Base-by-base conservation (phyloP, 176 grass and related monocot genomes). In the Cenchrus americanus region DNA sequence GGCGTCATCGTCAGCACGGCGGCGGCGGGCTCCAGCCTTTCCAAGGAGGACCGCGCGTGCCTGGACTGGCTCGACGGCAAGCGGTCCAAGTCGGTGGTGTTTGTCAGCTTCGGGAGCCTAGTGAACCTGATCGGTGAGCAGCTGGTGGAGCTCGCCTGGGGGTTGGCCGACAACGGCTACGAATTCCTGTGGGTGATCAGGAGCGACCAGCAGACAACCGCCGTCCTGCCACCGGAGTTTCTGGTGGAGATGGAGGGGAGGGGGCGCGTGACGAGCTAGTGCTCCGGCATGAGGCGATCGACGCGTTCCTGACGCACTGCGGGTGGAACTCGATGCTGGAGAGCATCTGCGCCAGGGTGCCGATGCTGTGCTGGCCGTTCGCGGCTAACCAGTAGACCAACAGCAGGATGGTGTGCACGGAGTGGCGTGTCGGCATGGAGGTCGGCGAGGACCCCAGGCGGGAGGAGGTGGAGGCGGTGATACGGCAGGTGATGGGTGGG, bases 261-360 rank as follows among this genome's bases (percentile, higher is more conserved):
- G 57, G 9, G 79, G 5, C 11, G 12, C 59, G 21, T 84, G 54
- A 79, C 81, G 7, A 87, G 70, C 77, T 87, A 85, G 89, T 87
- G 81, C 85, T 91, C 8, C 71, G 53, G 40, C 85, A 91, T 14
- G 53, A 53, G 17, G 80, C 85, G 1, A 22, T 74, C 0, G 51
- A 59, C 3, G 66, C 50, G 3, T 88, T 88, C 75, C 19, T 92
- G 37, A 88, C 89, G 19, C 89, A 91, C 73, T 81, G 86, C 59
- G 89, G 89, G 12, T 91, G 89, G 89, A 91, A 91, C 89, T 91
- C 81, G 4, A 11, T 62, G 5, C 58, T 92, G 19, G 86, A 91
- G 47, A 69, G 51, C 60, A 12, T 83, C 4, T 61, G 37, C 41
- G 24, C 23, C 4, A 82, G 82, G 10, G 61, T 89, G 32, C 87